Evolutionary conservation across 23 red algal species (phyloP).

Genomic region (Cyanidioschyzon merolae): DNA sequence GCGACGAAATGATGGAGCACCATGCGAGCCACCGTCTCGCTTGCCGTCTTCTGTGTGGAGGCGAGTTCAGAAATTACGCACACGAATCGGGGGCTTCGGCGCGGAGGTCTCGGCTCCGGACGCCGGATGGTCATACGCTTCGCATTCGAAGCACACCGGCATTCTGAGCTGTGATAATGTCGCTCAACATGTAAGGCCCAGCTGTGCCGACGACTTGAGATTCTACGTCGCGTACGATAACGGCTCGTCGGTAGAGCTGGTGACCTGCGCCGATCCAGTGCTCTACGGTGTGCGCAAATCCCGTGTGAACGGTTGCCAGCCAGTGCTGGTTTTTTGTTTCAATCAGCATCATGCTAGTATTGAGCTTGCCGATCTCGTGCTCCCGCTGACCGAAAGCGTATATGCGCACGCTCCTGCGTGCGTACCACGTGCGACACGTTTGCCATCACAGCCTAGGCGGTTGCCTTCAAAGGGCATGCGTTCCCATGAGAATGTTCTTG

Average conservation of each 20-base stretch:
- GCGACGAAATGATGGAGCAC: neutral
- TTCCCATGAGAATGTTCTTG: neutral
- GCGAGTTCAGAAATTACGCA: no score
- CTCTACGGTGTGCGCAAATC: constrained; percentile 13
- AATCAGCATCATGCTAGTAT: neutral
- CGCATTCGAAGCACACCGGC: no score
- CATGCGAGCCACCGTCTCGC: neutral
- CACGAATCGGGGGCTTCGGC: no score
- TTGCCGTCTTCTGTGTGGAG: neutral
- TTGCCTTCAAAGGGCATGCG: no score
- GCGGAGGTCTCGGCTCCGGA: no score
- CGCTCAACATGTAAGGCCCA: no score
- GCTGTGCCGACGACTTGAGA: neutral
- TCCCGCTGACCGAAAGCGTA: neutral
- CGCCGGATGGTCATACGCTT: no score
- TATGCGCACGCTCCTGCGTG: no score
- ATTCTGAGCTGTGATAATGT: no score
- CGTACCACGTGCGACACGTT: no score
- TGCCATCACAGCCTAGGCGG: no score
- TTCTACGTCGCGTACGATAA: neutral
- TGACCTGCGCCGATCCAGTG: neutral
- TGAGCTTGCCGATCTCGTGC: neutral
- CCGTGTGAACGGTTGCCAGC: neutral
- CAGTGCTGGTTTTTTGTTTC: neutral
- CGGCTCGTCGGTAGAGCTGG: neutral